These are phyloP conservation scores for Saccharomycopsis hybrid DNA, from an alignment of 1,139 yeast species.

Conservation along the genomic window DNA sequence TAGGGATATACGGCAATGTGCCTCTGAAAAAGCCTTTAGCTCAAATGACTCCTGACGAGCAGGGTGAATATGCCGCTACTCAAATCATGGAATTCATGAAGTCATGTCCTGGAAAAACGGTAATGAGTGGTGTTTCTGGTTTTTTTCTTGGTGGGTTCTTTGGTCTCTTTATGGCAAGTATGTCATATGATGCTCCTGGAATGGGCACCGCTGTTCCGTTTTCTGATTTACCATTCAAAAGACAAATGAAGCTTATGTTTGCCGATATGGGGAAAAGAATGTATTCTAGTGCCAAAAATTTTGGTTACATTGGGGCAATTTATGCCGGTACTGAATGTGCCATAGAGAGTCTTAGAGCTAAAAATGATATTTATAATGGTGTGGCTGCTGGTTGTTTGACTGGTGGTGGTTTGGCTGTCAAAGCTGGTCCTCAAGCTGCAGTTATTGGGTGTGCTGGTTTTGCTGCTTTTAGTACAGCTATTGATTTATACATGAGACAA, in stretches of 20 bases:
- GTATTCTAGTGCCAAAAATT: constrained; percentile 82
- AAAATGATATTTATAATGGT: constrained; percentile 89
- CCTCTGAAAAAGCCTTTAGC: constrained; percentile 38
- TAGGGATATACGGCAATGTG: neutral
- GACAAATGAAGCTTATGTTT: constrained; percentile 88
- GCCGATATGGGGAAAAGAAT: constrained; percentile 88
- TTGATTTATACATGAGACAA: constrained; percentile 81
- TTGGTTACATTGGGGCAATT: constrained; percentile 90
- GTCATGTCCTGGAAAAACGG: constrained; percentile 93
- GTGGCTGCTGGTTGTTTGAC: constrained; percentile 92
- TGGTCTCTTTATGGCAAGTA: constrained; percentile 94
- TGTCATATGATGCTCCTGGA: constrained; percentile 55
- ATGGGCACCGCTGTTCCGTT: constrained; percentile 42
- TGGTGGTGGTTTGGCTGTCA: constrained; percentile 83
- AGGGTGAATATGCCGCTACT: constrained; percentile 84
- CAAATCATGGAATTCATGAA: constrained; percentile 80
- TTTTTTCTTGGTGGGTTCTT: constrained; percentile 94
- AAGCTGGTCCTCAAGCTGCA: constrained; percentile 93
- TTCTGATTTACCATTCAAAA: constrained; percentile 78
- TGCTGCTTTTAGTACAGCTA: constrained; percentile 93
- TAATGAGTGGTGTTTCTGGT: constrained; percentile 89
- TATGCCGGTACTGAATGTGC: constrained; percentile 94
- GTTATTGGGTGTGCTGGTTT: constrained; percentile 93
- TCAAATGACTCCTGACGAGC: constrained; percentile 87
- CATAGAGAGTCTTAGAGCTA: constrained; percentile 76